Base-by-base conservation (phyloP, 176 grass and related monocot genomes). In the Neostapfia colusana region DNA sequence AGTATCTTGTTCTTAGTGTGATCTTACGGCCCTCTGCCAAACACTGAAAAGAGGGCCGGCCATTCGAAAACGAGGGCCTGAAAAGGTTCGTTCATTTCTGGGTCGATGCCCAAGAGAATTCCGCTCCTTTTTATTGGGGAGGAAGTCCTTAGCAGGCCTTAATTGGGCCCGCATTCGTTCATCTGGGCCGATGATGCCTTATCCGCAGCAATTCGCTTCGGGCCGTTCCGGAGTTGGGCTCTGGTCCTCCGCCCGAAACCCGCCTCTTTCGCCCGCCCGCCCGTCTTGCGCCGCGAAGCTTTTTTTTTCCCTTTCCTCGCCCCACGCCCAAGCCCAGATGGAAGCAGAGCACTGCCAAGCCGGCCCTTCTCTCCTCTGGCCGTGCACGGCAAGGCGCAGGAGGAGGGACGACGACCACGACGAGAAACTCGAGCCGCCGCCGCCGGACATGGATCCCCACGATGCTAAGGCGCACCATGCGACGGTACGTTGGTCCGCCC, bases 381-480 rank as follows among this genome's bases (percentile, higher is more conserved):
- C 75, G 20, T 25, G 12, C 43, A 14, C 43, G 61, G 65, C 44
- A 36, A 48, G 75, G 12, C 75, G 75, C 44, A 77, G 75, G 75
- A 77, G 65, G 60, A 65, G 75, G 61, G 43, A 6, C 16, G 72
- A 60, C 8, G 55, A n/a, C n/a, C n/a, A 4, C 26, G 58, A 31
- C 0, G n/a, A n/a, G n/a, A 54, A 60, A 5, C 73, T 76, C 59
- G 31, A 62, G 60, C 20, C 44, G 60, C 43, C 11, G 59, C 27
- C n/a, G n/a, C n/a, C n/a, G n/a, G n/a, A 8, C 75, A 77, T 77
- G 75, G 75, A 77, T 65, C 20, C 36, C 61, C 21, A 25, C 54
- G 61, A 65, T 14, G 44, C 75, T 14, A 61, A 77, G 61, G 60
- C 43, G 31, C 61, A 39, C 20, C 75, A 35, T 44, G 75, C 44